Conservation (phyloP, 2,329 filamentous ascomycete species). For the Epichloe hybrida region DNA sequence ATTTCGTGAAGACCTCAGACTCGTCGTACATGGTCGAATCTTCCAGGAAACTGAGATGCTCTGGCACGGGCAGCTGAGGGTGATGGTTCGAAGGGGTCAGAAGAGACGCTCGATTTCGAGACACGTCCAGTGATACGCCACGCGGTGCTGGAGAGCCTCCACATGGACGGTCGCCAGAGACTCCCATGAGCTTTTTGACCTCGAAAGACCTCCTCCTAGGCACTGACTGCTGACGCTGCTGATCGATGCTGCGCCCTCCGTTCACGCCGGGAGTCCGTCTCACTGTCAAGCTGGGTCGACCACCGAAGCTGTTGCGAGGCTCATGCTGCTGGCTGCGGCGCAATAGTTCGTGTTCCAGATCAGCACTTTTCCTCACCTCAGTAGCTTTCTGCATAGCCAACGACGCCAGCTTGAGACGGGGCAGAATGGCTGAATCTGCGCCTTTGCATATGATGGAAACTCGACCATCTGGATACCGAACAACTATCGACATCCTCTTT, state of each 20-base stretch:
- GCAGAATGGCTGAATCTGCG: conserved; percentile 71
- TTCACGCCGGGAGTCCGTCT: conserved; percentile 28
- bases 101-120: conserved; percentile 12
- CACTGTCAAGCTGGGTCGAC: conserved; percentile 37
- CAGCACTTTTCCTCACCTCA: conserved; percentile 48
- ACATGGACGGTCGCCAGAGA: conserved; percentile 26
- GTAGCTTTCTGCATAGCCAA: conserved; percentile 65
- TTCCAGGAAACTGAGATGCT: conserved; percentile 38
- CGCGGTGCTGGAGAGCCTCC: conserved; percentile 23
- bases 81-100: conserved; percentile 21
- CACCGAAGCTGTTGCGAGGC: conserved; percentile 40
- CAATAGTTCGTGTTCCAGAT: conserved; percentile 42
- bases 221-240: conserved; percentile 16
- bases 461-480: conserved; percentile 71
- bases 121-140: conserved; percentile 34
- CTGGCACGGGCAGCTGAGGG: conserved; percentile 40
- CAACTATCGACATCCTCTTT: conserved; percentile 81
- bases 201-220: conserved; percentile 33
- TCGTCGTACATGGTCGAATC: conserved; percentile 35
- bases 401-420: conserved; percentile 57
- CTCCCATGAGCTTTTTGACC: conserved; percentile 23
- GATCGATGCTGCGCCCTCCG: conserved; percentile 14
- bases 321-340: conserved; percentile 43
- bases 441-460: conserved; percentile 84
- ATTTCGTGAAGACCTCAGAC: conserved; percentile 58